A percentile compares a stretch with the other conserved stretches of the same genome.
Evolutionary conservation across 2,329 filamentous ascomycete species (phyloP).

Genomic region (Paecilomyces niveus): DNA sequence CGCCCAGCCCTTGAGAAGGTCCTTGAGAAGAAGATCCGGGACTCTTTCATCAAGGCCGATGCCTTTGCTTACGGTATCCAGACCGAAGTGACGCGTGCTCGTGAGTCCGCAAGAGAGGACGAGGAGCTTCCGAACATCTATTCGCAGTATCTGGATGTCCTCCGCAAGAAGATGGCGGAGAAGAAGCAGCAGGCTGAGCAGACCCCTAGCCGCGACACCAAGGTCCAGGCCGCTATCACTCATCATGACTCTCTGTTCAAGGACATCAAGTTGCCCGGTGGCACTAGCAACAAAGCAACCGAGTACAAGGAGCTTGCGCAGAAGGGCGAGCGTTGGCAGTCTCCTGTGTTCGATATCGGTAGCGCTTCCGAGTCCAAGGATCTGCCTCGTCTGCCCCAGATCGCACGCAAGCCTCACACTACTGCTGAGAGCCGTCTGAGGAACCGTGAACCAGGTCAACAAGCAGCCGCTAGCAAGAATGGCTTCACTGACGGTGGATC

Average conservation of each 20-base stretch:
- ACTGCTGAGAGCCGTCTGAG: slow-evolving; percentile 21
- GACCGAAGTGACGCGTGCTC: slow-evolving; percentile 69
- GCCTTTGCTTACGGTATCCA: slow-evolving; percentile 68
- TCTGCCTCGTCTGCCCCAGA: slow-evolving; percentile 52
- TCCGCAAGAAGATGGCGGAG: slow-evolving; percentile 65
- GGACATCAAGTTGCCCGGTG: slow-evolving; percentile 74
- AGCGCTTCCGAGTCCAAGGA: slow-evolving; percentile 63
- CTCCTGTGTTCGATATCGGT: slow-evolving; percentile 85
- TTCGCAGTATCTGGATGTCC: slow-evolving; percentile 69
- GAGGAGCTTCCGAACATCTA: slow-evolving; percentile 77
- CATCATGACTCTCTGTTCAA: slow-evolving; percentile 90
- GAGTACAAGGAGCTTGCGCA: slow-evolving; percentile 82
- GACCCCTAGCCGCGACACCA: slow-evolving; percentile 51
- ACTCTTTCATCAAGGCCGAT: slow-evolving; percentile 72
- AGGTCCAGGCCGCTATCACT: slow-evolving; percentile 77
- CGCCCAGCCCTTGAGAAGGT: slow-evolving; percentile 80
- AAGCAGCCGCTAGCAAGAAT: background rate
- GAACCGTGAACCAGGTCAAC: slow-evolving; percentile 1
- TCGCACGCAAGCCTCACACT: slow-evolving; percentile 55
- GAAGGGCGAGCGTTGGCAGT: slow-evolving; percentile 92
- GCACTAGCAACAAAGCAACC: slow-evolving; percentile 87
- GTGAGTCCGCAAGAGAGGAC: slow-evolving; percentile 58
- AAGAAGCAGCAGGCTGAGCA: slow-evolving; percentile 70
- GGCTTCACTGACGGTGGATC: background rate
- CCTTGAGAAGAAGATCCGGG: slow-evolving; percentile 80